Conservation (phyloP, 768 basidiomycete genomes). For the Lactifluus hygrophoroides region DNA sequence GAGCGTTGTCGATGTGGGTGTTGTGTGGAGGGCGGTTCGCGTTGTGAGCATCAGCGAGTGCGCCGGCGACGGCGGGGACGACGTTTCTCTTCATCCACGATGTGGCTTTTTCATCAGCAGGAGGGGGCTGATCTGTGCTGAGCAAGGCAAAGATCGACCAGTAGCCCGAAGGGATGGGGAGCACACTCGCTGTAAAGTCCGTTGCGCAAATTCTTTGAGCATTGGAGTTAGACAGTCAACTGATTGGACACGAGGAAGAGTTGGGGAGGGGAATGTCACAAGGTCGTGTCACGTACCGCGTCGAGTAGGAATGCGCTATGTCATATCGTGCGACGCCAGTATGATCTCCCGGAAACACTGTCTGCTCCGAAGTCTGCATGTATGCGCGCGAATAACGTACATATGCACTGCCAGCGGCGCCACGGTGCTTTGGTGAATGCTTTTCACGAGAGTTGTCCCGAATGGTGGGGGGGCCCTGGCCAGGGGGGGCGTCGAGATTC, state of each 20-base stretch:
- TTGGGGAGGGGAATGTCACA: neutral
- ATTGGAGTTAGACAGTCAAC: neutral
- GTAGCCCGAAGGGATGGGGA: slow-evolving; percentile 9
- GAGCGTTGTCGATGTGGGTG: neutral
- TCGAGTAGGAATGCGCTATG: neutral
- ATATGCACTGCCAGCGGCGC: neutral
- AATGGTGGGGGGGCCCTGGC: neutral
- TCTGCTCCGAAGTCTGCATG: neutral
- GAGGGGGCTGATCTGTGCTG: neutral
- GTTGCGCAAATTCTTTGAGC: neutral
- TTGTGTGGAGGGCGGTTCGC: neutral
- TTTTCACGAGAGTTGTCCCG: neutral
- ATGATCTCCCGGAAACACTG: slow-evolving; percentile 2
- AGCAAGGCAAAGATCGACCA: slow-evolving; percentile 10
- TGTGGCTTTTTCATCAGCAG: neutral
- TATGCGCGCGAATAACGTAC: neutral
- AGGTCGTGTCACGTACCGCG: neutral
- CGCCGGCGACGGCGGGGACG: neutral
- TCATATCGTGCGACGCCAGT: slow-evolving; percentile 5
- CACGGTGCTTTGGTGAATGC: neutral
- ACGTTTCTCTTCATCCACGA: slow-evolving; percentile 6
- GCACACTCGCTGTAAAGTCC: neutral
- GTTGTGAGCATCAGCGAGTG: neutral
- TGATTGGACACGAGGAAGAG: neutral
- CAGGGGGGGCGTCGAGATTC: slow-evolving; percentile 1